Percentiles rank a stretch among this genome's conserved stretches.
Conservation (phyloP, 2,329 filamentous ascomycete species). For the Phyllosticta capitalensis region DNA sequence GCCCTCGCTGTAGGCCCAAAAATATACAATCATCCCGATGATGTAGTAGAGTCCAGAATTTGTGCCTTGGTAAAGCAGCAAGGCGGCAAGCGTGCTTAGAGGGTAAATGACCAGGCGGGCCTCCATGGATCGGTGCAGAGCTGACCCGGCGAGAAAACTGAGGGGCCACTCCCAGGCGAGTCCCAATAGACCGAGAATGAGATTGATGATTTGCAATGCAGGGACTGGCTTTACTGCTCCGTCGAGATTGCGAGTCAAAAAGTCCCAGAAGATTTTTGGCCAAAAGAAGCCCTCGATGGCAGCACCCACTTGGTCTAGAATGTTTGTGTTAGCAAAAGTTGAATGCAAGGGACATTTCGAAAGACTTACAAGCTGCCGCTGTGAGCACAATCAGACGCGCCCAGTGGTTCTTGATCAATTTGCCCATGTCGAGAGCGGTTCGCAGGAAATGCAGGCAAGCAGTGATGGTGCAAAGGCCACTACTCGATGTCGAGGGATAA, state of each 20-base stretch:
- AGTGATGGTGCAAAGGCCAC: background rate
- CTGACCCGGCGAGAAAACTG: conserved; percentile 57
- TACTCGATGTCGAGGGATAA: background rate
- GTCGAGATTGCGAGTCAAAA: conserved; percentile 83
- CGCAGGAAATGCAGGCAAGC: background rate
- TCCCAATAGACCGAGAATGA: conserved; percentile 68
- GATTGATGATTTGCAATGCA: conserved; percentile 79
- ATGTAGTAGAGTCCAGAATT: conserved; percentile 90
- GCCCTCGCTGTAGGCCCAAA: conserved; percentile 95
- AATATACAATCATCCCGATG: conserved; percentile 77
- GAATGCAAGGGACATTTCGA: background rate
- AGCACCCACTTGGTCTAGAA: conserved; percentile 72
- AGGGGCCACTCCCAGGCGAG: conserved; percentile 90
- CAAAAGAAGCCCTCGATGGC: conserved; percentile 87
- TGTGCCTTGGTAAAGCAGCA: conserved; percentile 82
- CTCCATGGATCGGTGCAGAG: conserved; percentile 80
- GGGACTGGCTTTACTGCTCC: conserved; percentile 79
- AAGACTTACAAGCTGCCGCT: conserved; percentile 60
- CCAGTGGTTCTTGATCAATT: conserved; percentile 99
- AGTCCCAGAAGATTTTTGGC: conserved; percentile 99
- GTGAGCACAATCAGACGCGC: conserved; percentile 87
- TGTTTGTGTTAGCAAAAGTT: conserved; percentile 8
- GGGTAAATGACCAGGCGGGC: conserved; percentile 75
- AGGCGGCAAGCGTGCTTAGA: conserved; percentile 61
- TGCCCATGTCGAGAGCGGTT: conserved; percentile 59